Evolutionary conservation across 108 stramenopile genomes (phyloP).

Genomic region (Nannochloropsis gaditana): DNA sequence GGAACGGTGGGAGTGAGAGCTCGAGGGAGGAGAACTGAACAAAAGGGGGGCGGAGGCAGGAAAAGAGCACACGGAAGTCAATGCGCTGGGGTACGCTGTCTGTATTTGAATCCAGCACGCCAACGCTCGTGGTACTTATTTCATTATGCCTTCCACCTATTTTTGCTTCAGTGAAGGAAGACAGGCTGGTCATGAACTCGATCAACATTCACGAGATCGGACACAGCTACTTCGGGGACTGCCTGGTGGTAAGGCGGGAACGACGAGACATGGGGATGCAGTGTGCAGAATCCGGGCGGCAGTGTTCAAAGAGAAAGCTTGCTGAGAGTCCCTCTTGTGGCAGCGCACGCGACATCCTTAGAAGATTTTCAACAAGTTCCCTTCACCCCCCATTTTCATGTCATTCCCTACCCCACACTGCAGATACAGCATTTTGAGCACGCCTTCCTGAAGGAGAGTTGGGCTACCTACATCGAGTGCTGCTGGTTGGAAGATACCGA

Average conservation of each 20-base stretch:
- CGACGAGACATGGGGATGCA: neutral
- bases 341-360: too few species aligned
- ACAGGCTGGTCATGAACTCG: neutral
- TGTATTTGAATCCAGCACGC: neutral
- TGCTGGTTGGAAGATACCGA: neutral
- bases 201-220: neutral
- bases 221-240: constrained; percentile 11
- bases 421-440: constrained; percentile 4
- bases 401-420: neutral
- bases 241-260: neutral
- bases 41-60: neutral
- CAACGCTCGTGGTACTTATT: neutral
- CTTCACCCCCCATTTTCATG: neutral
- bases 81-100: neutral
- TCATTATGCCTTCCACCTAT: neutral
- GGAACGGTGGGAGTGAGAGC: too few species aligned
- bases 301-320: neutral
- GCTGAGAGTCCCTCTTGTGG: neutral
- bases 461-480: constrained; percentile 3
- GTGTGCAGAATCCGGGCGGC: neutral
- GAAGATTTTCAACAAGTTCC: neutral
- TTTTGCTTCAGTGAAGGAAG: neutral
- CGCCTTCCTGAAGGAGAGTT: neutral
- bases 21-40: neutral
- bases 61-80: neutral